Base-by-base conservation (phyloP, 768 basidiomycete species). In the Podaxis rugospora region DNA sequence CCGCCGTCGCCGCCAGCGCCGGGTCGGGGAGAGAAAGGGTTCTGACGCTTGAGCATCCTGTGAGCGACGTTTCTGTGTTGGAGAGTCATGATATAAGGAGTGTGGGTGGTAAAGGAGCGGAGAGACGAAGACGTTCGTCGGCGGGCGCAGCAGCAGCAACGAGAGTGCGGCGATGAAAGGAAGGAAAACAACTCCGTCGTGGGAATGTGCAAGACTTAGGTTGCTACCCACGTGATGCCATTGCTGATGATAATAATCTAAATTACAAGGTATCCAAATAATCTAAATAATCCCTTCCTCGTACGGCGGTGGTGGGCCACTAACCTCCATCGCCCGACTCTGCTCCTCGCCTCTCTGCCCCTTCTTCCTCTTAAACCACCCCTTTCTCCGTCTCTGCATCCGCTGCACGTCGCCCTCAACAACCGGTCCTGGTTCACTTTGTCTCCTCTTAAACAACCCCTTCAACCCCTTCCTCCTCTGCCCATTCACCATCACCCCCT, bases 21-120 rank as follows among this genome's bases (percentile, higher is more conserved):
- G 5, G 37, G 50, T 13, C 23, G 1, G 47, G 7, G 7, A 3
- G 27, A 27, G 11, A 13, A 10, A 49, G 21, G 21, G 11, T 13
- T 13, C 61, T 68, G 70, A 47, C 69, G 70, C 39, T 63, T 66
- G 57, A 72, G 55, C 51, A 68, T 64, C 39, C 69, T 70, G 59
- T 71, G 74, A 27, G 68, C 65, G 49, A 62, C 58, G 32, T 61
- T 63, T 64, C 70, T 71, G 49, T 72, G 67, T 61, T 73, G 69
- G 18, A 70, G 55, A 55, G 72, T 69, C 72, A 71, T 72, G 64
- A 67, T 14, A 42, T 55, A 69, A 71, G 39, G 67, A 69, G 42
- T 60, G 68, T 68, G 66, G 51, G 55, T 55, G 32, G 6, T 46
- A 62, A 69, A 71, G 49, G 70, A 69, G 67, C 50, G 69, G 66